Evolutionary conservation across 1,284 basidiomycete genomes (phyloP), one percentile per base, ranked within the genome.

Genomic region (Ceratobasidium sp.): DNA sequence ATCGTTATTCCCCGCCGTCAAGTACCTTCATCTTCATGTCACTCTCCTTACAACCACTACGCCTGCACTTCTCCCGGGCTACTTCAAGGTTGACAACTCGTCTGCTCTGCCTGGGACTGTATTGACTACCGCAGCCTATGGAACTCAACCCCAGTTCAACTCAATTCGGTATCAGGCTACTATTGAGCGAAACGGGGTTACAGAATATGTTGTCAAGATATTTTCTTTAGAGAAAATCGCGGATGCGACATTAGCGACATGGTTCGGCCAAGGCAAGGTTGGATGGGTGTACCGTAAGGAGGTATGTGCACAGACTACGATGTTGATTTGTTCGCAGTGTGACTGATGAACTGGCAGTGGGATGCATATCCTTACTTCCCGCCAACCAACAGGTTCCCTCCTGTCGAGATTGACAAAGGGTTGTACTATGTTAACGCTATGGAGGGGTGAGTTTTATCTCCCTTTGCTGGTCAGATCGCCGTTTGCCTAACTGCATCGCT

Each of bases 401-500:
- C 94, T 0, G 87, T 97, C 73, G 91, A 91, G 83, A 89, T 96
- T 3, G 92, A 92, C 78, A 86, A 89, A 68, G 93, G 93, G 2
- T 87, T 98, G 75, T 97, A 94, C 87, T 97, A 97, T 83, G 91
- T 97, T 63, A 97, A 97, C 80, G 90, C 95, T 0, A 93, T 97
- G 82, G 96, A 98, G 86, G 92, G 93, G 88, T 93, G 86, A 84
- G 91, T 90, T 13, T 81, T 79, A 28, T 58, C 61, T 77, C 51
- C 42, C 60, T 26, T 56, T 77, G 39, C 71, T 55, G n/a, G 81
- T 39, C 67, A 51, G 20, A 69, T 28, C 18, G 13, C 66, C 49
- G 12, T 2, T n/a, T 33, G 20, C 3, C 60, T 49, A 55, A 63
- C 61, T 55, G 4, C 15, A 33, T 10, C 56, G 53, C 46, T 23